phyloP scores from a whole-genome alignment of 257 asterid species.

The Nyctanthes arbortristis region DNA sequence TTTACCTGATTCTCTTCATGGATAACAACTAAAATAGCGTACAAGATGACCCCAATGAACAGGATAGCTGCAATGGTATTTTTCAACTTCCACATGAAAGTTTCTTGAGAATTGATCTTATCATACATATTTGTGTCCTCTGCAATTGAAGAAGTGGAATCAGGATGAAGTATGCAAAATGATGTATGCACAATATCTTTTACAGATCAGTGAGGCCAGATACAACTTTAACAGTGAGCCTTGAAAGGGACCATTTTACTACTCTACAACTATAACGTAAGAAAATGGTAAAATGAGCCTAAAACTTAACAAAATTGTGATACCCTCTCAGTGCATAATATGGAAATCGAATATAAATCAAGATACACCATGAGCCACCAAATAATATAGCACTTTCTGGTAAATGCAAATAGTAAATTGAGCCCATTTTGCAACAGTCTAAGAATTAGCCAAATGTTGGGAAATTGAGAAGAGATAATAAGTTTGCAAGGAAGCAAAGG shows the following conservation, averaged over 20 bases:
- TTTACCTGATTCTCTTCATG: slow-evolving; percentile 64
- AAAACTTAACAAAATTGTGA: neutral
- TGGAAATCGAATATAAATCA: too few relatives aligned
- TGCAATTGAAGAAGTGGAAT: slow-evolving; percentile 26
- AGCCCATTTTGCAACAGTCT: slow-evolving; percentile 1
- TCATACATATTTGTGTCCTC: slow-evolving; percentile 64
- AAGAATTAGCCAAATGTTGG: too few relatives aligned
- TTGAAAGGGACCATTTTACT: neutral
- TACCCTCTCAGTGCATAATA: neutral
- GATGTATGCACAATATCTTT: neutral
- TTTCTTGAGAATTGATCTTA: slow-evolving; percentile 30
- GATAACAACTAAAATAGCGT: slow-evolving; percentile 37
- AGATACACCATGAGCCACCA: too few relatives aligned
- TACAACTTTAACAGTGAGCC: neutral
- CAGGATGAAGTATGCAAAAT: slow-evolving; percentile 10
- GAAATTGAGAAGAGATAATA: too few relatives aligned
- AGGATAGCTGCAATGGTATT: slow-evolving; percentile 39
- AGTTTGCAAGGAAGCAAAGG: too few relatives aligned
- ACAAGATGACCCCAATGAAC: slow-evolving; percentile 40
- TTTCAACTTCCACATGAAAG: slow-evolving; percentile 36
- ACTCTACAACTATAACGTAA: neutral
- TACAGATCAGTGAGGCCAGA: slow-evolving; percentile 13
- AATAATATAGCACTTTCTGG: neutral
- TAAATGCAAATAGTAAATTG: neutral
- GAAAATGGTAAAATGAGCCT: neutral